Evolutionary conservation across 805 yeast species (phyloP).

Genomic region (Kluyveromyces lactis): DNA sequence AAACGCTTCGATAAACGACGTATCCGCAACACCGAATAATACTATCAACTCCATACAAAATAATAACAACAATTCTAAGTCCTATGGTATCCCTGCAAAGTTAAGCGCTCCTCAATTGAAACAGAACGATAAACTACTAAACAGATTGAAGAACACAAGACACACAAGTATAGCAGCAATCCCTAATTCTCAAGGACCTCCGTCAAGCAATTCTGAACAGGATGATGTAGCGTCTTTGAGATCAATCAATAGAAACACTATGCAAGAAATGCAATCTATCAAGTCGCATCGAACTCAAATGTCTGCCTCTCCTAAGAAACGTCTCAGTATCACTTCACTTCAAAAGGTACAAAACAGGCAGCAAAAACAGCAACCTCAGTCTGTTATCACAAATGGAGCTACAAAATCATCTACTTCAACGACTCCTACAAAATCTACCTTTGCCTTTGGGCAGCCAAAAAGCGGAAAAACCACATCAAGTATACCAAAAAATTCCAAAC

Average conservation of each 20-base stretch:
- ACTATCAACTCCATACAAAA: constrained; percentile 8
- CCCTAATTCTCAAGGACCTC: constrained; percentile 8
- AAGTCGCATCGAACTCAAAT: constrained; percentile 14
- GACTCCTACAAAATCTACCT: constrained; percentile 7
- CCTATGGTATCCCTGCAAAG: constrained; percentile 24
- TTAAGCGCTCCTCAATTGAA: constrained; percentile 28
- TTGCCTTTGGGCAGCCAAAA: constrained; percentile 3
- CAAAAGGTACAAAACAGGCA: constrained; percentile 9
- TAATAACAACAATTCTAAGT: not conserved
- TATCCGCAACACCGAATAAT: constrained; percentile 16
- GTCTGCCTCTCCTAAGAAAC: constrained; percentile 22
- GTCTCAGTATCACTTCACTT: constrained; percentile 16
- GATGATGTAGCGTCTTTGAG: constrained; percentile 18
- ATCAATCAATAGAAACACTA: constrained; percentile 11
- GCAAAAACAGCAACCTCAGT: constrained; percentile 3
- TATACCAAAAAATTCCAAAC: constrained; percentile 3
- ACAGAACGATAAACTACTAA: constrained; percentile 15
- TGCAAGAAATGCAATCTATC: constrained; percentile 19
- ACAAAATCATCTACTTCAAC: constrained; percentile 1
- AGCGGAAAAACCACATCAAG: constrained; percentile 1
- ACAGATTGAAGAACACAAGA: constrained; percentile 24
- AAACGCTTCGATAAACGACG: constrained; percentile 8
- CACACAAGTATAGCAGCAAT: constrained; percentile 28
- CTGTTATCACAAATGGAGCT: not conserved
- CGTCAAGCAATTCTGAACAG: constrained; percentile 2